Evolutionary conservation across 768 basidiomycete species (phyloP).

Genomic region (Crucibulum laeve): DNA sequence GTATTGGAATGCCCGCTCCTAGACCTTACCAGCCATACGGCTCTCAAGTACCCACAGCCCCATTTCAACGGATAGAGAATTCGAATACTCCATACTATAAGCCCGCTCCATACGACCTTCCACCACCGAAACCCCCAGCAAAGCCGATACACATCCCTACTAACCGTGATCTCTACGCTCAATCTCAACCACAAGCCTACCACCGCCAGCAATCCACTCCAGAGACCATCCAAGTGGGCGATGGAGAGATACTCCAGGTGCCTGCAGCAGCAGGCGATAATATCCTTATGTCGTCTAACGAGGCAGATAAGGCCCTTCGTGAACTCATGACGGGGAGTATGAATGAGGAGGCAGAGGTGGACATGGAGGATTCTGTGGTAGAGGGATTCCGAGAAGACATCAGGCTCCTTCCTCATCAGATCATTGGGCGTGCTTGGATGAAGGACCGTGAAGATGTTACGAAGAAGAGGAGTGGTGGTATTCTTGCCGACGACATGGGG

Average conservation of each 20-base stretch:
- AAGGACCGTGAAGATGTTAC: conserved; percentile 62
- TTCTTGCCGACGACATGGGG: conserved; percentile 93
- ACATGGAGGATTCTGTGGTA: conserved; percentile 65
- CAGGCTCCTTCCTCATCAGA: conserved; percentile 79
- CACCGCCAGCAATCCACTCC: not conserved
- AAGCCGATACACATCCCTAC: conserved; percentile 31
- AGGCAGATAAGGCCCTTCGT: conserved; percentile 75
- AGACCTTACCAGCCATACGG: not conserved
- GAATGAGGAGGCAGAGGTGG: conserved; percentile 51
- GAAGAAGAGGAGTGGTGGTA: conserved; percentile 78
- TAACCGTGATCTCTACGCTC: conserved; percentile 23
- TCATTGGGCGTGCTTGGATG: conserved; percentile 88
- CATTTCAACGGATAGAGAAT: not conserved
- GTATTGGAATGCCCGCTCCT: not conserved
- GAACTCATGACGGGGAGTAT: conserved; percentile 71
- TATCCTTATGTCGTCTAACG: conserved; percentile 34
- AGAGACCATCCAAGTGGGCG: conserved; percentile 8
- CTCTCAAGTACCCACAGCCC: too few relatives aligned
- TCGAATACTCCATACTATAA: conserved; percentile 8
- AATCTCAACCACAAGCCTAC: too few relatives aligned
- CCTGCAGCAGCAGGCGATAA: conserved; percentile 22
- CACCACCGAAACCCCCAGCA: conserved; percentile 9
- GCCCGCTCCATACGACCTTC: conserved; percentile 6
- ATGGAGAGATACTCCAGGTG: conserved; percentile 27
- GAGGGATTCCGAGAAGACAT: conserved; percentile 73